Percentiles rank a stretch among this genome's conserved stretches.
Evolutionary conservation across 1,139 yeast species (phyloP).

Genomic region (Saccharomyces hybrid): DNA sequence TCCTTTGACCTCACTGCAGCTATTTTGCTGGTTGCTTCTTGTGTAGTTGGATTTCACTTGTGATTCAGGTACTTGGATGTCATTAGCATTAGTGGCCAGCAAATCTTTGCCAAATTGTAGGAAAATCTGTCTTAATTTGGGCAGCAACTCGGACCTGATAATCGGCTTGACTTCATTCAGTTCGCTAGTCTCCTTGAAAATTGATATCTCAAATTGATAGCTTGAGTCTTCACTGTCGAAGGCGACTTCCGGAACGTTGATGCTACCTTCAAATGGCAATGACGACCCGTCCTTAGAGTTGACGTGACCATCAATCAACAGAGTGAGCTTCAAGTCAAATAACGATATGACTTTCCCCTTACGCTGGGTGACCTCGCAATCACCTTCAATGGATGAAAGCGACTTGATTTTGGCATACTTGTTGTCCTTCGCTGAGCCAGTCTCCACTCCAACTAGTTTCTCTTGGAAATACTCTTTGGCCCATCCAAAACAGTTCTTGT

Average conservation of each 20-base stretch:
- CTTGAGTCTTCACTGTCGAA: constrained; percentile 84
- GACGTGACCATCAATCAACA: constrained; percentile 50
- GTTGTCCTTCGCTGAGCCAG: constrained; percentile 33
- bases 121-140: constrained; percentile 56
- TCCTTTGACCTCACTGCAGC: constrained; percentile 20
- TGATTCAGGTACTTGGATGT: constrained; percentile 71
- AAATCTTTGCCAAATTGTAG: constrained; percentile 68
- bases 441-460: constrained; percentile 46
- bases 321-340: constrained; percentile 67
- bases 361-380: constrained; percentile 92
- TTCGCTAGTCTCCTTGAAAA: constrained; percentile 51
- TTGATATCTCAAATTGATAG: constrained; percentile 69
- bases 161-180: constrained; percentile 46
- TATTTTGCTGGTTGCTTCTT: constrained; percentile 49
- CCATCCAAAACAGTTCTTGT: constrained; percentile 93
- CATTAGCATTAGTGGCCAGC: constrained; percentile 68
- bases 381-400: constrained; percentile 79
- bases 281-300: constrained; percentile 23
- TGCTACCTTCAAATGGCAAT: constrained; percentile 49
- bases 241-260: constrained; percentile 87
- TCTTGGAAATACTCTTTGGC: constrained; percentile 65
- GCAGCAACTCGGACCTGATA: constrained; percentile 57
- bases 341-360: constrained; percentile 93
- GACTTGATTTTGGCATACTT: constrained; percentile 40
- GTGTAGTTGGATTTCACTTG: constrained; percentile 64